Percentiles rank a stretch among this genome's conserved stretches.
phyloP scores from a whole-genome alignment of 2,329 filamentous ascomycete species.

The Bipolaris bicolor region DNA sequence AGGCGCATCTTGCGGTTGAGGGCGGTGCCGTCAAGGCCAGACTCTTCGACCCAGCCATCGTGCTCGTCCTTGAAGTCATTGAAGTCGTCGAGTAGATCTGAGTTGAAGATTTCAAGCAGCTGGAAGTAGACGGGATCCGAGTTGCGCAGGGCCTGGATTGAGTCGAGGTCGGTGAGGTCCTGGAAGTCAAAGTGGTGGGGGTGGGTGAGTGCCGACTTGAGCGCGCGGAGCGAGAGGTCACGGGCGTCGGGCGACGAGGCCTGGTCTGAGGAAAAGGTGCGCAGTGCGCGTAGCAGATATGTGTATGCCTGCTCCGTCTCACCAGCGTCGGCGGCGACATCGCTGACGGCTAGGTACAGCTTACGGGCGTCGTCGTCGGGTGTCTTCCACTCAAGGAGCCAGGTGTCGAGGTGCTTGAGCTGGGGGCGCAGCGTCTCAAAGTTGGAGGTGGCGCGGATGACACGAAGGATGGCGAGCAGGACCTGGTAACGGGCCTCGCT shows the following conservation, averaged over 20 bases:
- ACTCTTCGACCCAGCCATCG: constrained; percentile 80
- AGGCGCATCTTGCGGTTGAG: constrained; percentile 96
- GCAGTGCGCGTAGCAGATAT: constrained; percentile 77
- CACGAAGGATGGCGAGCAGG: constrained; percentile 83
- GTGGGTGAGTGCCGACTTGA: constrained; percentile 70
- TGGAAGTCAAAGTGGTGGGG: constrained; percentile 75
- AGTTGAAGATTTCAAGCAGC: constrained; percentile 92
- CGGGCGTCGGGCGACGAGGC: constrained; percentile 61
- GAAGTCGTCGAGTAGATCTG: constrained; percentile 93
- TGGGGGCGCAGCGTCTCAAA: constrained; percentile 86
- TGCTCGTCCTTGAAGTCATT: constrained; percentile 94
- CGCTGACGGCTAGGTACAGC: constrained; percentile 81
- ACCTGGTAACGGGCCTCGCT: constrained; percentile 87
- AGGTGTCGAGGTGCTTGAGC: constrained; percentile 79
- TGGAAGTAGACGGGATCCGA: constrained; percentile 86
- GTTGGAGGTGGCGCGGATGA: constrained; percentile 70
- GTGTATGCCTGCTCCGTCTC: constrained; percentile 77
- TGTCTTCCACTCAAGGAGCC: constrained; percentile 83
- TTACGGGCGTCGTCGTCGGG: constrained; percentile 83
- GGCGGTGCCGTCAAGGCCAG: constrained; percentile 71
- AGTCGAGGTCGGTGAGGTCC: constrained; percentile 71
- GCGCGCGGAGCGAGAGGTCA: constrained; percentile 66
- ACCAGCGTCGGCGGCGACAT: constrained; percentile 77
- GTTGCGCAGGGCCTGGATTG: constrained; percentile 84
- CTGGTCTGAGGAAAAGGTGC: constrained; percentile 71